phyloP scores from a whole-genome alignment of 345 rosid genomes.

The Citrus medica region DNA sequence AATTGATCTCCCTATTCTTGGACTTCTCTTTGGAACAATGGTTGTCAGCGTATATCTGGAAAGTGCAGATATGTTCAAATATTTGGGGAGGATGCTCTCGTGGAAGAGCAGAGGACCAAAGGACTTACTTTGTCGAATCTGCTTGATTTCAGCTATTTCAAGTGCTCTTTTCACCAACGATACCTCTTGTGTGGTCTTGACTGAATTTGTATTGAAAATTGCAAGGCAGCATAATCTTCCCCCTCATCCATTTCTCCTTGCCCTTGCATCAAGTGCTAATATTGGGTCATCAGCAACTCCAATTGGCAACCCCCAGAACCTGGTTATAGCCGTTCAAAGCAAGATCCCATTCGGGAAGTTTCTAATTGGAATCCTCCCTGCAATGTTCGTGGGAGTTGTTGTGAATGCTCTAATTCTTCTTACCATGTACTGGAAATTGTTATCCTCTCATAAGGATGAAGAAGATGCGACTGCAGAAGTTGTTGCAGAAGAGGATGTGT shows the following conservation, averaged over 20 bases:
- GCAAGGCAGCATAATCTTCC: slow-evolving; percentile 81
- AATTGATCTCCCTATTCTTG: slow-evolving; percentile 77
- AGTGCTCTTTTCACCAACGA: slow-evolving; percentile 90
- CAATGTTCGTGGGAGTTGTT: slow-evolving; percentile 57
- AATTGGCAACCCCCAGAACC: slow-evolving; percentile 87
- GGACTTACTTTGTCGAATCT: slow-evolving; percentile 67
- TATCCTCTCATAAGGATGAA: slow-evolving; percentile 59
- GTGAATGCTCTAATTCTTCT: slow-evolving; percentile 61
- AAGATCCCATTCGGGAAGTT: slow-evolving; percentile 59
- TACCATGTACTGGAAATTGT: slow-evolving; percentile 60
- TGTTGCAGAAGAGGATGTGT: slow-evolving; percentile 50
- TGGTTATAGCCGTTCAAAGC: slow-evolving; percentile 75
- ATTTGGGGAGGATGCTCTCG: slow-evolving; percentile 63
- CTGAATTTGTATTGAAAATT: slow-evolving; percentile 76
- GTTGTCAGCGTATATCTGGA: slow-evolving; percentile 82
- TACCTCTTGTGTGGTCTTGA: slow-evolving; percentile 72
- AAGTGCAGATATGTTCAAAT: slow-evolving; percentile 74
- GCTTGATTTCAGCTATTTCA: slow-evolving; percentile 68
- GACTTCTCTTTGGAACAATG: slow-evolving; percentile 90
- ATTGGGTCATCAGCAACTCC: slow-evolving; percentile 88
- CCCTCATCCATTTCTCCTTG: slow-evolving; percentile 73
- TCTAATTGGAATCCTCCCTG: slow-evolving; percentile 58
- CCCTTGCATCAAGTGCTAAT: slow-evolving; percentile 83
- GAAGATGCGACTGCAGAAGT: slow-evolving; percentile 37
- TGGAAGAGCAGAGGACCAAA: slow-evolving; percentile 75